A percentile compares a stretch with the other conserved stretches of the same genome.
Conservation (phyloP, 2,329 filamentous ascomycete genomes). For the Neophaeococcomyces mojaviensis region DNA sequence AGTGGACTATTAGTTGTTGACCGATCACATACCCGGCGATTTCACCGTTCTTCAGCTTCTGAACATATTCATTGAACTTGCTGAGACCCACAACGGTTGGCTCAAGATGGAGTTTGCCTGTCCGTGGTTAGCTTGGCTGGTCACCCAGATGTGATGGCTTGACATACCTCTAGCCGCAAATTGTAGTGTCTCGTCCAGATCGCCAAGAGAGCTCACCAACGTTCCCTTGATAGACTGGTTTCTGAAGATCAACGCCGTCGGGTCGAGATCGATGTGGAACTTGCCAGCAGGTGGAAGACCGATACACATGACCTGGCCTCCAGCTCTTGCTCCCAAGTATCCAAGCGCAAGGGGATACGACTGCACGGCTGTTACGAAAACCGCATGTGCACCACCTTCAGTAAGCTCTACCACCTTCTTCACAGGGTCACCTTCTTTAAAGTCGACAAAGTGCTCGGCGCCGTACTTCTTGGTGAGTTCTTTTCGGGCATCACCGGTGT, state of each 20-base stretch:
- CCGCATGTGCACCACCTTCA: slow-evolving; percentile 41
- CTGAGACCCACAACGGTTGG: slow-evolving; percentile 21
- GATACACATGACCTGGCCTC: slow-evolving; percentile 47
- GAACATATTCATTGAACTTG: slow-evolving; percentile 20
- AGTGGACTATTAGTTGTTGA: slow-evolving; percentile 3
- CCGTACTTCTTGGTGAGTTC: slow-evolving; percentile 42
- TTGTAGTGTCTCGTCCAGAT: slow-evolving; percentile 10
- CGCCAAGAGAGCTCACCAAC: slow-evolving; percentile 9
- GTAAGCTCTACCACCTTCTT: slow-evolving; percentile 39
- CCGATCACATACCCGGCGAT: slow-evolving; percentile 19
- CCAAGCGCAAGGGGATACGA: slow-evolving; percentile 35
- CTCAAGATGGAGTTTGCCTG: slow-evolving; percentile 21
- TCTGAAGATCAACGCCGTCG: slow-evolving; percentile 12
- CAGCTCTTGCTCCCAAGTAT: slow-evolving; percentile 40
- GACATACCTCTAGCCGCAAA: slow-evolving; percentile 9
- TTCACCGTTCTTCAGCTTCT: slow-evolving; percentile 22
- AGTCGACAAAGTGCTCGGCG: slow-evolving; percentile 50
- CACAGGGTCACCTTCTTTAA: slow-evolving; percentile 32
- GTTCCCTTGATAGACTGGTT: slow-evolving; percentile 15
- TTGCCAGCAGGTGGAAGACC: slow-evolving; percentile 27
- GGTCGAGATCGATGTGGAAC: slow-evolving; percentile 14
- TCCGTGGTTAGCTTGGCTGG: background rate
- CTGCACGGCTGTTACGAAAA: slow-evolving; percentile 33
- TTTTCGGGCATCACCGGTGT: slow-evolving; percentile 42
- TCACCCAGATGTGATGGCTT: too few species aligned